These are phyloP conservation scores for Penicillium arizonense DNA, from an alignment of 495 filamentous ascomycete genomes.

Conservation along the genomic window DNA sequence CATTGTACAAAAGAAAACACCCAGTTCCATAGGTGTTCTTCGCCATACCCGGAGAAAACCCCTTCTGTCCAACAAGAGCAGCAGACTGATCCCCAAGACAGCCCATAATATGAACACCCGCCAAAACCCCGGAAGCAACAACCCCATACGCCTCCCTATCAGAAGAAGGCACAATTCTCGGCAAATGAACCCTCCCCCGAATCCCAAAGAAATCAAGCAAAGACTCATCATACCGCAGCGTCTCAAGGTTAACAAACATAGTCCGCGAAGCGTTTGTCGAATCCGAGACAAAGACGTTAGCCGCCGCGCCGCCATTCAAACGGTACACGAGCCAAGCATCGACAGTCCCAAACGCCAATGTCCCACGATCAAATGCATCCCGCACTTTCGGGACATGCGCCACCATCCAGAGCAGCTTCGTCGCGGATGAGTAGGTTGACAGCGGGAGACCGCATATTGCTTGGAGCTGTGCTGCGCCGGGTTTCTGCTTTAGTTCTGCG, in stretches of 20 bases:
- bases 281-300: conserved; percentile 80
- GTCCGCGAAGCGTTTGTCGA: conserved; percentile 91
- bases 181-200: conserved; percentile 67
- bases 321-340: conserved; percentile 91
- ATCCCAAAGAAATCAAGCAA: conserved; percentile 83
- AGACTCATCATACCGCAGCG: conserved; percentile 77
- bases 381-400: conserved; percentile 69
- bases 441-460: conserved; percentile 83
- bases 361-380: conserved; percentile 73
- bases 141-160: conserved; percentile 69
- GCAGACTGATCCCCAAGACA: conserved; percentile 93
- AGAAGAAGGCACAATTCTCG: conserved; percentile 84
- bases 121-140: conserved; percentile 61
- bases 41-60: conserved; percentile 81
- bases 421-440: conserved; percentile 89
- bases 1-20: conserved; percentile 93
- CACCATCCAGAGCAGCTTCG: conserved; percentile 88
- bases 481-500: conserved; percentile 65
- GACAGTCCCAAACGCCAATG: conserved; percentile 85
- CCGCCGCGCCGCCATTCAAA: conserved; percentile 74
- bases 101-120: conserved; percentile 73
- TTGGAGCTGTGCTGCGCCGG: conserved; percentile 63
- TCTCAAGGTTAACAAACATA: conserved; percentile 93
- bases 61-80: conserved; percentile 89
- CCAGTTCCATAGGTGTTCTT: conserved; percentile 98